phyloP scores from a whole-genome alignment of 2,329 filamentous ascomycete genomes.

The Alternaria ethzedia region DNA sequence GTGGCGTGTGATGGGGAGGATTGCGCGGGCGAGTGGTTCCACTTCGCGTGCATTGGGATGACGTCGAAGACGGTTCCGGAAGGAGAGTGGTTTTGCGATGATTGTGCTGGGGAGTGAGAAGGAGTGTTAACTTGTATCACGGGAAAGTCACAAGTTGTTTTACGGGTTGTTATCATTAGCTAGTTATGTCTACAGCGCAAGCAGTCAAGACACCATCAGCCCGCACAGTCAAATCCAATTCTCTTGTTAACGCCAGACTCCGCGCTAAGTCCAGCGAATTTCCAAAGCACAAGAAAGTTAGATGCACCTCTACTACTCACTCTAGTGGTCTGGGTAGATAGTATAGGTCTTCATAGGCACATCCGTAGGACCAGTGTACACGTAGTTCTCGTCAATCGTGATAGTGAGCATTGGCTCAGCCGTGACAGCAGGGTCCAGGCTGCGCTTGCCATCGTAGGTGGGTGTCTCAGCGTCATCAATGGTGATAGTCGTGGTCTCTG shows the following conservation, averaged over 20 bases:
- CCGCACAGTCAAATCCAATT: background rate
- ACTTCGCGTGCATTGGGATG: slow-evolving; percentile 5
- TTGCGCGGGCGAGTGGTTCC: slow-evolving; percentile 1
- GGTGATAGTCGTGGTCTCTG: background rate
- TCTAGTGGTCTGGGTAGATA: background rate
- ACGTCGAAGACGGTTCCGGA: background rate
- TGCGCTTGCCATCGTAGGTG: background rate
- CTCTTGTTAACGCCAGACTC: background rate
- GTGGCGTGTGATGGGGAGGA: slow-evolving; percentile 3
- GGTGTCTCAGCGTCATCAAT: background rate
- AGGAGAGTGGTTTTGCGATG: slow-evolving; percentile 6
- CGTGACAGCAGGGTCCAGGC: background rate
- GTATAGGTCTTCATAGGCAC: background rate
- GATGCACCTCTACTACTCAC: background rate
- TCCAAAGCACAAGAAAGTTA: background rate
- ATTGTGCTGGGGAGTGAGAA: background rate
- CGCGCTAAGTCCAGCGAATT: background rate
- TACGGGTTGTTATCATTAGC: background rate
- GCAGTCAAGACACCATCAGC: background rate
- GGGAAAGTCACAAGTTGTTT: background rate
- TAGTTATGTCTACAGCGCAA: background rate
- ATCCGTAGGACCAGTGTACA: background rate
- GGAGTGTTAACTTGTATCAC: background rate
- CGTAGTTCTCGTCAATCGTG: background rate
- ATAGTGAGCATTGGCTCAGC: background rate